Conservation (phyloP, 1,139 yeast genomes). For the Meyerozyma carpophila region DNA sequence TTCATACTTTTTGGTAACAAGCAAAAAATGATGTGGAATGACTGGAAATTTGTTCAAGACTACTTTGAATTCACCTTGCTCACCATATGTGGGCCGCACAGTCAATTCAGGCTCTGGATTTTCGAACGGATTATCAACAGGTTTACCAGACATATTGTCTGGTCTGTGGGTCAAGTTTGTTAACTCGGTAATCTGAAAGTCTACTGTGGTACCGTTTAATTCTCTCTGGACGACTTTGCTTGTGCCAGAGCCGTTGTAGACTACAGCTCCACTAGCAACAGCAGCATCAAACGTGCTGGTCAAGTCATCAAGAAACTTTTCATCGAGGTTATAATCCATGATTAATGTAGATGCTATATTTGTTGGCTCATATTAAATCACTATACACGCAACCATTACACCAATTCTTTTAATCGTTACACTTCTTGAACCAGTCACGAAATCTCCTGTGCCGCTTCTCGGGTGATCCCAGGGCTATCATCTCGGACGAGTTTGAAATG, state of each 20-base stretch:
- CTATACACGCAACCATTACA: neutral
- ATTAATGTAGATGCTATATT: neutral
- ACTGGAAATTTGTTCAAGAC: conserved; percentile 86
- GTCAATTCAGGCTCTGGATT: conserved; percentile 76
- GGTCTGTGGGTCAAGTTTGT: conserved; percentile 54
- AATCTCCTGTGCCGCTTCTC: neutral
- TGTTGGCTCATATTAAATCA: neutral
- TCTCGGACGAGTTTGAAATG: neutral
- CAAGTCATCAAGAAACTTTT: conserved; percentile 17
- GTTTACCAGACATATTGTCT: conserved; percentile 26
- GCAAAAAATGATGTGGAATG: conserved; percentile 68
- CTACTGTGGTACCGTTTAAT: conserved; percentile 15
- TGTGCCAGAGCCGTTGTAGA: conserved; percentile 28
- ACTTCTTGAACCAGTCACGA: neutral
- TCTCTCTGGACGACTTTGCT: conserved; percentile 16
- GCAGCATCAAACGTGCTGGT: conserved; percentile 25
- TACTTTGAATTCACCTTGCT: conserved; percentile 47
- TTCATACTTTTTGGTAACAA: conserved; percentile 68
- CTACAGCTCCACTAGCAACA: conserved; percentile 15
- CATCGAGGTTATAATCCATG: neutral
- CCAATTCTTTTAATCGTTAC: neutral
- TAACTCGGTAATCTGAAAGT: conserved; percentile 28
- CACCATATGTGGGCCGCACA: conserved; percentile 48
- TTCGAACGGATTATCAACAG: conserved; percentile 63
- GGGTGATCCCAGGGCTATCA: neutral